Conservation (phyloP, 2,329 filamentous ascomycete species). For the Pyricularia grisea region DNA sequence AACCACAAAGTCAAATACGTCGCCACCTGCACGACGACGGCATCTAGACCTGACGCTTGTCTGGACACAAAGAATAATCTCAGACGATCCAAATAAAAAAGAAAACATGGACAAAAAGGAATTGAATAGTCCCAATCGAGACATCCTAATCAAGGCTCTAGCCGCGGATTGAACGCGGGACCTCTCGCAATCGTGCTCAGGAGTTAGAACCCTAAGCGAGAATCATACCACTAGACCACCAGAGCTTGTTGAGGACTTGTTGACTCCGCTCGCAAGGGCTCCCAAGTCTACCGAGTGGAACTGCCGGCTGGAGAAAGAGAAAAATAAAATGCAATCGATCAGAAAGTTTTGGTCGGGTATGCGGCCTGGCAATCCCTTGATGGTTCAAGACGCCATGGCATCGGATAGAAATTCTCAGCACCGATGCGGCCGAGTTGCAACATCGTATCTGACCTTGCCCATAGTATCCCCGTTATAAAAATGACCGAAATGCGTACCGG, state of each 20-base stretch:
- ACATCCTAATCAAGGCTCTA: neutral
- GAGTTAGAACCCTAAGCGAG: conserved; percentile 2
- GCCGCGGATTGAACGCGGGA: conserved; percentile 5
- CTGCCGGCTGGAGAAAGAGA: neutral
- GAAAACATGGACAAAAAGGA: no score
- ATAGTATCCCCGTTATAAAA: neutral
- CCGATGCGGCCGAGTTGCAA: neutral
- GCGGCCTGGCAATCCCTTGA: neutral
- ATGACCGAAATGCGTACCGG: neutral
- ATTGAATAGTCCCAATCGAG: no score
- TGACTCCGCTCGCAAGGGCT: no score
- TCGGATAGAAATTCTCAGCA: neutral
- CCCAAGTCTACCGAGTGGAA: neutral
- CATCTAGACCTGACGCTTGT: neutral
- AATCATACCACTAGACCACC: conserved; percentile 5
- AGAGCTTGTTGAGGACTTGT: neutral
- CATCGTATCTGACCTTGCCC: neutral
- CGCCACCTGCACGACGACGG: neutral
- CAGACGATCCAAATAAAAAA: no score
- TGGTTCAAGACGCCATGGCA: neutral
- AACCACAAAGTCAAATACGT: neutral
- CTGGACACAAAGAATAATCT: neutral
- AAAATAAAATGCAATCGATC: neutral
- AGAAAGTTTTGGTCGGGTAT: neutral
- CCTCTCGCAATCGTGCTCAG: conserved; percentile 3